These are phyloP conservation scores for Epichloe sp. DNA, from an alignment of 2,329 filamentous ascomycete genomes.

Conservation along the genomic window DNA sequence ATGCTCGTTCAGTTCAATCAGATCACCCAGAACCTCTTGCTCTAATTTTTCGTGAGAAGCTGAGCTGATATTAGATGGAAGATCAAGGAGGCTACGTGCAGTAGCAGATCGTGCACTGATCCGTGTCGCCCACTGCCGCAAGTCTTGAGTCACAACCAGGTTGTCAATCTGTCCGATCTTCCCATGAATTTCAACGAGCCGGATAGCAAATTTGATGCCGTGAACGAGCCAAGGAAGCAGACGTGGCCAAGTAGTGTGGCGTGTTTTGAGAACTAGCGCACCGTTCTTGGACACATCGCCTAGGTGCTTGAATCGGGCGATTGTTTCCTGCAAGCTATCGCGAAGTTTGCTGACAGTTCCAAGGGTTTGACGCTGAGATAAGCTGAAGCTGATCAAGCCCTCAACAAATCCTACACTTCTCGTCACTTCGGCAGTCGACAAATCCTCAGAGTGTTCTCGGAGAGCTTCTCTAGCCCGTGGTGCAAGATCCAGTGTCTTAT, in stretches of 20 bases:
- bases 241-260: conserved; percentile 13
- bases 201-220: conserved; percentile 49
- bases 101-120: conserved; percentile 31
- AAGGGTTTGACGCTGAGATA: conserved; percentile 45
- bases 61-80: conserved; percentile 40
- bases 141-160: conserved; percentile 25
- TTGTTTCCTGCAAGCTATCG: conserved; percentile 23
- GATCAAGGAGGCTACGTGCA: conserved; percentile 27
- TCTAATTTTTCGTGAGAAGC: conserved; percentile 20
- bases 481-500: conserved; percentile 64
- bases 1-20: conserved; percentile 25
- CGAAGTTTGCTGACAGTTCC: conserved; percentile 25
- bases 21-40: conserved; percentile 20
- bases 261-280: conserved; percentile 9
- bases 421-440: conserved; percentile 66
- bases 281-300: conserved; percentile 15
- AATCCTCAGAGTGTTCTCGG: conserved; percentile 68
- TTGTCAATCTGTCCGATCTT: conserved; percentile 46
- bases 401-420: conserved; percentile 79
- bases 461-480: conserved; percentile 52
- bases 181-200: conserved; percentile 52
- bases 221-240: conserved; percentile 49
- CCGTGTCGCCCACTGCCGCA: conserved; percentile 37
- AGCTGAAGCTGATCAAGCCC: conserved; percentile 56
- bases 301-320: conserved; percentile 24